A percentile compares a stretch with the other conserved stretches of the same genome.
Conservation (phyloP, 768 basidiomycete species). For the Russula earlei region DNA sequence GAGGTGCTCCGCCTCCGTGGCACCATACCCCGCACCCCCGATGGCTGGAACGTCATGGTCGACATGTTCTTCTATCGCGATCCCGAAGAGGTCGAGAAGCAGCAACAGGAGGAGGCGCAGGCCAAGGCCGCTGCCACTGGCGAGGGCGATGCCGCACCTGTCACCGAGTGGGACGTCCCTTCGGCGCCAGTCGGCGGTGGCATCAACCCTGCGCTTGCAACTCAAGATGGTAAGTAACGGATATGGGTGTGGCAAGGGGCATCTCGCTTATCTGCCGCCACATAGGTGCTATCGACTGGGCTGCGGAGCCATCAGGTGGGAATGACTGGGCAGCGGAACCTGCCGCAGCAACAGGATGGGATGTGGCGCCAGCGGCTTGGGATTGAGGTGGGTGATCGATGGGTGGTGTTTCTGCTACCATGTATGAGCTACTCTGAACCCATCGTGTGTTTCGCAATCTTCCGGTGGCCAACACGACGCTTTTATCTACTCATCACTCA, state of each 20-base stretch:
- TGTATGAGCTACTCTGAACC: constrained; percentile 13
- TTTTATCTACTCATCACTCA: not conserved
- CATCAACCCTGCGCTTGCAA: constrained; percentile 71
- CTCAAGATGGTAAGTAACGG: constrained; percentile 45
- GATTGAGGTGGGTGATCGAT: constrained; percentile 13
- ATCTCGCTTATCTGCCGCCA: constrained; percentile 2
- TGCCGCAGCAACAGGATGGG: constrained; percentile 19
- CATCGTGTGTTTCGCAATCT: constrained; percentile 1
- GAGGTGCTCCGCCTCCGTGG: constrained; percentile 96
- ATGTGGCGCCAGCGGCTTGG: constrained; percentile 13
- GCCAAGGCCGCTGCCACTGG: constrained; percentile 65
- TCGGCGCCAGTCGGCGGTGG: constrained; percentile 57
- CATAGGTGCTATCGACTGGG: constrained; percentile 30
- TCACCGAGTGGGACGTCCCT: constrained; percentile 67
- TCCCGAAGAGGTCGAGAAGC: constrained; percentile 98
- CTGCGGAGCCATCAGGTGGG: constrained; percentile 26
- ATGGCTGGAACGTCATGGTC: constrained; percentile 98
- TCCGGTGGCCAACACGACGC: constrained; percentile 7
- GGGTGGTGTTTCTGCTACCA: constrained; percentile 7
- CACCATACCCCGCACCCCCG: constrained; percentile 85
- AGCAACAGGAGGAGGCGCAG: constrained; percentile 87
- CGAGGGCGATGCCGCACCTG: constrained; percentile 41
- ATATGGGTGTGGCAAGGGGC: not conserved
- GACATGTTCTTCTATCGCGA: constrained; percentile 99
- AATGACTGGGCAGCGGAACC: constrained; percentile 28